phyloP scores from a whole-genome alignment of 2,329 filamentous ascomycete genomes.

The Microdochium paspali region DNA sequence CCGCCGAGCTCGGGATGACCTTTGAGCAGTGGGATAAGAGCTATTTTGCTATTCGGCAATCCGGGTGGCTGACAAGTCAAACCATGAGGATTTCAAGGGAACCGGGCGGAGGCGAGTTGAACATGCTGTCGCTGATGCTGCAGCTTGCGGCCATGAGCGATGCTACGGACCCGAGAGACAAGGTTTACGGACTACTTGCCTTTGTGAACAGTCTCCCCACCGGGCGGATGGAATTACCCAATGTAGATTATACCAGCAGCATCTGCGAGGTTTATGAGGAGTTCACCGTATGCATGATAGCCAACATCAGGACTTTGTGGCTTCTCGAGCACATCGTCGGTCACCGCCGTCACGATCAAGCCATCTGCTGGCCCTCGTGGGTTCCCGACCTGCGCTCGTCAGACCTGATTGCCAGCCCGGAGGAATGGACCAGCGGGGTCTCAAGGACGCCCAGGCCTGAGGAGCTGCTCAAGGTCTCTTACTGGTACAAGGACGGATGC shows the following conservation, averaged over 20 bases:
- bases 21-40: neutral
- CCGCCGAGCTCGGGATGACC: neutral
- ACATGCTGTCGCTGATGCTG: neutral
- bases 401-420: neutral
- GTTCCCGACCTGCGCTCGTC: conserved; percentile 4
- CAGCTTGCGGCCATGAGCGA: neutral
- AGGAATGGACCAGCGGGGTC: neutral
- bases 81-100: neutral
- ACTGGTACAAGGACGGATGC: neutral
- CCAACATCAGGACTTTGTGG: conserved; percentile 1
- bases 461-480: neutral
- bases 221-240: neutral
- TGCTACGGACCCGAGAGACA: neutral
- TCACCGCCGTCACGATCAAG: neutral
- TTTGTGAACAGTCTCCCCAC: neutral
- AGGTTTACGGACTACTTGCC: neutral
- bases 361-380: conserved; percentile 5
- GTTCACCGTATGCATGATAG: neutral
- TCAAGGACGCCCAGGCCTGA: neutral
- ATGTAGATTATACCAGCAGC: neutral
- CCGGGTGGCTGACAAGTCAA: too few relatives aligned
- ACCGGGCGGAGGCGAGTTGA: neutral
- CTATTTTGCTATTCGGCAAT: neutral
- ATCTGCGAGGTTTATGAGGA: neutral
- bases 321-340: conserved; percentile 1